Evolutionary conservation across 2,329 filamentous ascomycete genomes (phyloP).

Genomic region (Fusarium lyarnte): DNA sequence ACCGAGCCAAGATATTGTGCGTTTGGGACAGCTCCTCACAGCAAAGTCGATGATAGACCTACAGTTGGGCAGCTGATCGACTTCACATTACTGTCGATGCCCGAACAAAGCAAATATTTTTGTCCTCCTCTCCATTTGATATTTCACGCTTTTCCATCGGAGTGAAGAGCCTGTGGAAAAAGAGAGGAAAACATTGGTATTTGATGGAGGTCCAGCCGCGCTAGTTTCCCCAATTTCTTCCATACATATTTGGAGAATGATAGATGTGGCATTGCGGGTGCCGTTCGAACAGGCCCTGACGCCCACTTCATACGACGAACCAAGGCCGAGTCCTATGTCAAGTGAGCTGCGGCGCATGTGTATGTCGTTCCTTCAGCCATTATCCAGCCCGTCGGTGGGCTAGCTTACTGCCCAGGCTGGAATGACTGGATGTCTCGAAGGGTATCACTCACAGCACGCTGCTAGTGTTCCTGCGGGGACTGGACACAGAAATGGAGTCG

Average conservation of each 20-base stretch:
- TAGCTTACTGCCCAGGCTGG: slow-evolving; percentile 15
- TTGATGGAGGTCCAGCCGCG: slow-evolving; percentile 12
- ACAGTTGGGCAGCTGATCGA: slow-evolving; percentile 2
- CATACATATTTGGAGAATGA: slow-evolving; percentile 31
- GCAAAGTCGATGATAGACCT: slow-evolving; percentile 15
- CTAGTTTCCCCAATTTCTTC: slow-evolving; percentile 29
- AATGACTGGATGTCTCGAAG: slow-evolving; percentile 11
- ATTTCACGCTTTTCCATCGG: background rate
- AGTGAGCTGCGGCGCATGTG: slow-evolving; percentile 48
- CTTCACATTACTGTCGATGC: slow-evolving; percentile 26
- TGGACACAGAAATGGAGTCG: slow-evolving; percentile 11
- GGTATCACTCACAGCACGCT: slow-evolving; percentile 14
- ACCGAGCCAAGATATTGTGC: slow-evolving; percentile 7
- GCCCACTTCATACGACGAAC: slow-evolving; percentile 27
- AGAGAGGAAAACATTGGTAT: slow-evolving; percentile 7
- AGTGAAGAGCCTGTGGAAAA: background rate
- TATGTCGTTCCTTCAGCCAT: slow-evolving; percentile 39
- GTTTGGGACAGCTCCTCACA: slow-evolving; percentile 3
- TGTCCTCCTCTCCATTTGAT: background rate
- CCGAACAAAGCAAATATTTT: slow-evolving; percentile 29
- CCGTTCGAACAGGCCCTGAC: slow-evolving; percentile 34
- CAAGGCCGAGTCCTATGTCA: slow-evolving; percentile 42
- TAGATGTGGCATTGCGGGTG: slow-evolving; percentile 41
- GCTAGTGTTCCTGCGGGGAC: slow-evolving; percentile 14
- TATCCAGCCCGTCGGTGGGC: slow-evolving; percentile 31